Conservation (phyloP, 306 rosid species). For the Vigna unguiculata region DNA sequence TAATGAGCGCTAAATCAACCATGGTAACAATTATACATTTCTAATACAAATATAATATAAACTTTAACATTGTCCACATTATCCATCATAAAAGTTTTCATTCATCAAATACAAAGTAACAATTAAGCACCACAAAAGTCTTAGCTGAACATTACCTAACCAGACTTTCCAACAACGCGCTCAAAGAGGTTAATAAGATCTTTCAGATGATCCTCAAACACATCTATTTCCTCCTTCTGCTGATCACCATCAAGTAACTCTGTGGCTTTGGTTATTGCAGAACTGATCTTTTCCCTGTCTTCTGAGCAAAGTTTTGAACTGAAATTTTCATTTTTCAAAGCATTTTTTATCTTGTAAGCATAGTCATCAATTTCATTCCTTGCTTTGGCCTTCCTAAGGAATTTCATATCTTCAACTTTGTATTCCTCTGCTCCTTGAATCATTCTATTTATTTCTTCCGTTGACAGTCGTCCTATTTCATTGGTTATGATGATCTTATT, state of each 20-base stretch:
- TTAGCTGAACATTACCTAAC: neutral
- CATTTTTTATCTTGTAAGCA: neutral
- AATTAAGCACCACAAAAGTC: neutral
- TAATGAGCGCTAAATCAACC: no score
- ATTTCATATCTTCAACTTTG: neutral
- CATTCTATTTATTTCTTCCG: neutral
- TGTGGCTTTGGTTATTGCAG: neutral
- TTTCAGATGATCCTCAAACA: neutral
- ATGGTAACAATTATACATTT: no score
- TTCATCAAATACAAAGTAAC: neutral
- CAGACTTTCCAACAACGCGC: neutral
- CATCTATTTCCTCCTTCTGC: neutral
- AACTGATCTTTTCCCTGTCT: neutral
- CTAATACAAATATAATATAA: no score
- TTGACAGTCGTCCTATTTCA: neutral
- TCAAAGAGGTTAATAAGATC: neutral
- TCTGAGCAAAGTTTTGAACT: neutral
- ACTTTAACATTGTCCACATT: no score
- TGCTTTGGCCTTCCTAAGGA: neutral
- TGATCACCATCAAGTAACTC: neutral
- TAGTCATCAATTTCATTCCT: neutral
- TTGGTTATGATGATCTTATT: neutral
- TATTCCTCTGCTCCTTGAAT: neutral
- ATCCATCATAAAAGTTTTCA: neutral
- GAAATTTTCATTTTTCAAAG: neutral